Evolutionary conservation across 192 early-diverging fungal species (phyloP), one percentile per base, ranked within the genome.

Genomic region (Endogone sp.): DNA sequence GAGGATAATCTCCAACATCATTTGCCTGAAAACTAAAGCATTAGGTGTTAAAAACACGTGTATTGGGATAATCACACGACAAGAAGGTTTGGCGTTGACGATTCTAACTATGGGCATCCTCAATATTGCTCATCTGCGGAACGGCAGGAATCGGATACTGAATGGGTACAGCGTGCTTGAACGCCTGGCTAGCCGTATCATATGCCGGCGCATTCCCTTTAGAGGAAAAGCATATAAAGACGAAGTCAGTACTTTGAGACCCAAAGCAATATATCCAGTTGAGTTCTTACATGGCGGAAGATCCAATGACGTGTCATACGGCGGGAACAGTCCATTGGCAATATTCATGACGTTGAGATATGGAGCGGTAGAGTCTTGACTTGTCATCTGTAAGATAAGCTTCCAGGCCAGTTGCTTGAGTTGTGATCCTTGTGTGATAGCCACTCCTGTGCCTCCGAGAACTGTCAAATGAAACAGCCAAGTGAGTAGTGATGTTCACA

Each of bases 161-260:
- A 55, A 67, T 67, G 24, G 65, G 65, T 21, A 67, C 65, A 67
- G 65, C 65, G 28, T 67, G 65, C 6, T 55, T 59, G 3, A 67
- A 55, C 28, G 56, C 23, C 59, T 29, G 29, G 31, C 65, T 26
- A 56, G 65, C 54, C 4, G 56, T 16, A 11, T 49, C 37, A 49
- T 49, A 49, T 49, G 37, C 9, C 16, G 6, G 37, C 37, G 37
- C 0, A 49, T 16, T 49, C 37, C 37, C 65, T 57, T 29, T 67
- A 56, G 56, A 67, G 13, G 13, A 44, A 44, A n/a, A n/a, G n/a
- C n/a, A n/a, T n/a, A n/a, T n/a, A n/a, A n/a, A n/a, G n/a, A n/a
- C n/a, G n/a, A n/a, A n/a, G n/a, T n/a, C n/a, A n/a, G n/a, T n/a
- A n/a, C n/a, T n/a, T n/a, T n/a, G n/a, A n/a, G n/a, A n/a, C n/a